Evolutionary conservation across 2,329 filamentous ascomycete genomes (phyloP), one percentile per base, ranked within the genome.

Genomic region (Orbilia ellipsospora): DNA sequence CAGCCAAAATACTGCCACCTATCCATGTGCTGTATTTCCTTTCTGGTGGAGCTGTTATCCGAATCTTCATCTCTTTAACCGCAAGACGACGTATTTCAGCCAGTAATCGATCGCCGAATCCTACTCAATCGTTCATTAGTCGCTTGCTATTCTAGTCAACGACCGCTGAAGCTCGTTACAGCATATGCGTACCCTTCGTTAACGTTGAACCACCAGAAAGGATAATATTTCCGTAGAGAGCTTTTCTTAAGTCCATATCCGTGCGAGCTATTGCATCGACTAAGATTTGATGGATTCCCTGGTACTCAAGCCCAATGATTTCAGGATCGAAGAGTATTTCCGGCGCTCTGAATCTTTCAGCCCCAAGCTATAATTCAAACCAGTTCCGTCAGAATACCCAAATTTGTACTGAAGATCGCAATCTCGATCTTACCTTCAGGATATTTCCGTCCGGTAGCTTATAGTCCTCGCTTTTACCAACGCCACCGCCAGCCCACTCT

Each of bases 21-120:
- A 98, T 98, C 95, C 95, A 99, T 36, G 95, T 99, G 77, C 93
- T 97, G 85, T 98, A 99, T 84, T 98, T 97, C 79, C 95, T 88
- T 86, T 99, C 95, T 4, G 95, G 94, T 66, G 95, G 95, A 64
- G 95, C 95, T 85, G 96, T 97, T 81, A 99, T 99, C 87, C 97
- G 97, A 85, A 99, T 98, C 81, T 94, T 90, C 94, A 97, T 99
- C 82, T 99, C 95, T 86, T 97, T 97, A 79, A 98, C 93, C 10
- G 95, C 95, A 80, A 98, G 85, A 82, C 90, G 88, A 84, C 97
- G 95, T 78, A 98, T 91, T 84, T 99, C 95, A 79, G 92, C 90
- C 81, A 99, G 86, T 79, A 99, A 85, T 61, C 95, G 88, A 83
- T 98, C 95, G 68, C 94, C 94, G 81, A 99, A 99, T 52, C 95